phyloP scores from a whole-genome alignment of 2,329 filamentous ascomycete species.

The Trichophyton rubrum region DNA sequence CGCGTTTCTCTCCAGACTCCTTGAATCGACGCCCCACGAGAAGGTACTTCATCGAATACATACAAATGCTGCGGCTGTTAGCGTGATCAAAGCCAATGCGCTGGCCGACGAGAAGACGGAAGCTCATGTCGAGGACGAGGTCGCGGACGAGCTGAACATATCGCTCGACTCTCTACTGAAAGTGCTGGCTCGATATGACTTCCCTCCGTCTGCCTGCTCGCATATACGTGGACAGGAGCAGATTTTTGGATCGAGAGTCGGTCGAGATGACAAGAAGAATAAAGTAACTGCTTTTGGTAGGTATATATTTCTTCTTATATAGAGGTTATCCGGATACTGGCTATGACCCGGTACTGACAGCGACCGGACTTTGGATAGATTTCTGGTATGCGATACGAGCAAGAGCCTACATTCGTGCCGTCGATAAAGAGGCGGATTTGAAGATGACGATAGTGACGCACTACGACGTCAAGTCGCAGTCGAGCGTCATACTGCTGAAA shows the following conservation, averaged over 20 bases:
- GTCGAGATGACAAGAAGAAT: constrained; percentile 5
- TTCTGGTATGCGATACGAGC: constrained; percentile 11
- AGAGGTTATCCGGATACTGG: not conserved
- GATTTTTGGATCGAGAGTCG: constrained; percentile 9
- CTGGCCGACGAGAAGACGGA: constrained; percentile 7
- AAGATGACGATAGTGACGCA: constrained; percentile 11
- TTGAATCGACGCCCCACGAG: constrained; percentile 10
- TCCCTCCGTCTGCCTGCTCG: constrained; percentile 10
- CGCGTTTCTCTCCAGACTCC: not conserved
- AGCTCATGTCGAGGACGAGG: not conserved
- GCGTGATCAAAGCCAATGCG: constrained; percentile 8
- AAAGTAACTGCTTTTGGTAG: constrained; percentile 6
- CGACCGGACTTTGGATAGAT: not conserved
- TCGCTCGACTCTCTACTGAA: constrained; percentile 8
- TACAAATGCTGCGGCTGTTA: not conserved
- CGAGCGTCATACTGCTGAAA: constrained; percentile 8
- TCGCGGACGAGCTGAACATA: constrained; percentile 8
- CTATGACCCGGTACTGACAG: not conserved
- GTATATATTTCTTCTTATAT: not conserved
- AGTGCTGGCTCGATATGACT: constrained; percentile 9
- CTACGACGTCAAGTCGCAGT: constrained; percentile 9
- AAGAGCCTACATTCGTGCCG: constrained; percentile 7
- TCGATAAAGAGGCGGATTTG: constrained; percentile 9
- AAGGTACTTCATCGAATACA: constrained; percentile 6
- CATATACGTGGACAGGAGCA: constrained; percentile 10